A percentile compares a stretch with the other conserved stretches of the same genome.
Conservation (phyloP, 768 basidiomycete species). For the Pisolithus marmoratus region DNA sequence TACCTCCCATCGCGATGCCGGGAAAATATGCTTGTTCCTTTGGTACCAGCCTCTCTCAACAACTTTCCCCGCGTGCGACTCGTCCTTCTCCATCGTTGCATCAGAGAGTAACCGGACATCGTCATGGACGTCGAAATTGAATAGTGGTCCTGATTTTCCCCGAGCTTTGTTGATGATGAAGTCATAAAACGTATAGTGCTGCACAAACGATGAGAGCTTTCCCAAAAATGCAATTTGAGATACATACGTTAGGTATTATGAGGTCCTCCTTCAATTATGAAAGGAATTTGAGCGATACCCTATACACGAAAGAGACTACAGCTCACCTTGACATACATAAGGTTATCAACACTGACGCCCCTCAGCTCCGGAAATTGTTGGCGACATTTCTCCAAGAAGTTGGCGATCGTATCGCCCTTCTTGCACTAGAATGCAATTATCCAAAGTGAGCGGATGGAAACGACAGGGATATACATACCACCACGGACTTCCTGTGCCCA, state of each 20-base stretch:
- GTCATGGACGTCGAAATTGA: slow-evolving; percentile 99
- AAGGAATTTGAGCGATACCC: slow-evolving; percentile 3
- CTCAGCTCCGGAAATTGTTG: slow-evolving; percentile 90
- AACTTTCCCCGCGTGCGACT: slow-evolving; percentile 97
- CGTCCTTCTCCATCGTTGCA: slow-evolving; percentile 95
- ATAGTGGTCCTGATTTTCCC: slow-evolving; percentile 95
- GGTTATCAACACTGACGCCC: slow-evolving; percentile 86
- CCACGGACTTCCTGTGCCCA: slow-evolving; percentile 89
- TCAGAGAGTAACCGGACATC: slow-evolving; percentile 93
- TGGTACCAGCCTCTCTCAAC: slow-evolving; percentile 96
- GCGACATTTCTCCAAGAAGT: slow-evolving; percentile 89
- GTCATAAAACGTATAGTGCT: slow-evolving; percentile 98
- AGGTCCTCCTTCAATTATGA: slow-evolving; percentile 75
- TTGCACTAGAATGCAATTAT: slow-evolving; percentile 61
- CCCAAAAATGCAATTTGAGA: background rate
- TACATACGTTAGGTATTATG: slow-evolving; percentile 88
- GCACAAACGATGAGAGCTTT: slow-evolving; percentile 2
- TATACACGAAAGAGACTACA: background rate
- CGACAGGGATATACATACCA: slow-evolving; percentile 37
- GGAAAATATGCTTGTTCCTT: slow-evolving; percentile 96
- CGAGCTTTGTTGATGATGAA: slow-evolving; percentile 98
- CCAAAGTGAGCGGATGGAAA: background rate
- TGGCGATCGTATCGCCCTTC: slow-evolving; percentile 87
- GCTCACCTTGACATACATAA: slow-evolving; percentile 95
- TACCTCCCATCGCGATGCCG: slow-evolving; percentile 94